phyloP scores from a whole-genome alignment of 257 asterid genomes.

The Ocimum tenuiflorum region DNA sequence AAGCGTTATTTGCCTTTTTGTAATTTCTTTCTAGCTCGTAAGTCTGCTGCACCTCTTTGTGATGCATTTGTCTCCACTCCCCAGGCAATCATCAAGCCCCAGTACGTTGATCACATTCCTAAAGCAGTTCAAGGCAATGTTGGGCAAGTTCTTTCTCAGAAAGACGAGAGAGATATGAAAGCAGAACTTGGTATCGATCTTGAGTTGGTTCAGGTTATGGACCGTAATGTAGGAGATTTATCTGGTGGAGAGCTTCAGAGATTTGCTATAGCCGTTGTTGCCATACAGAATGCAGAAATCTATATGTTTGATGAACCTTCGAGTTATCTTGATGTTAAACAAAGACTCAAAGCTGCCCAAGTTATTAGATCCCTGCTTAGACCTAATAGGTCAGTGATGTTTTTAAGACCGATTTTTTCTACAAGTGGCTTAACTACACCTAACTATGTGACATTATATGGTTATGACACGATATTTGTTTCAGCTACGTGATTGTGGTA shows the following conservation, averaged over 20 bases:
- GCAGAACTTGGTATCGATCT: conserved; percentile 65
- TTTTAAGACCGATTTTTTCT: not conserved
- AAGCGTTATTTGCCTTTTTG: too few relatives aligned
- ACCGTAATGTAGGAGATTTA: conserved; percentile 90
- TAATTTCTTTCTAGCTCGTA: too few relatives aligned
- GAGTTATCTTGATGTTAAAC: conserved; percentile 96
- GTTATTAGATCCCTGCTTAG: conserved; percentile 93
- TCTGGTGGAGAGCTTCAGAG: conserved; percentile 99
- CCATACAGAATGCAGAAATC: conserved; percentile 93
- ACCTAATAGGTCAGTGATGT: conserved; percentile 51
- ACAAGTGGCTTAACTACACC: not conserved
- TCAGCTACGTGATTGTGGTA: conserved; percentile 89
- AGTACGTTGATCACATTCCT: conserved; percentile 91
- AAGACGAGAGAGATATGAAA: conserved; percentile 85
- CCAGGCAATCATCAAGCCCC: conserved; percentile 96
- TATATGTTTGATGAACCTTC: conserved; percentile 99
- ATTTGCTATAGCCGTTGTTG: conserved; percentile 94
- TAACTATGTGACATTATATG: not conserved
- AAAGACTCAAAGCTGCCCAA: conserved; percentile 97
- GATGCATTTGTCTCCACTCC: not conserved
- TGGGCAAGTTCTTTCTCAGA: conserved; percentile 84
- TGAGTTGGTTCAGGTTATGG: conserved; percentile 88
- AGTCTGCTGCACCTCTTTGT: too few relatives aligned
- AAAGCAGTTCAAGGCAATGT: conserved; percentile 96
- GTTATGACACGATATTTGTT: conserved; percentile 12